Evolutionary conservation across 768 basidiomycete species (phyloP), one percentile per base, ranked within the genome.

Genomic region (Tylopilus intermedius): DNA sequence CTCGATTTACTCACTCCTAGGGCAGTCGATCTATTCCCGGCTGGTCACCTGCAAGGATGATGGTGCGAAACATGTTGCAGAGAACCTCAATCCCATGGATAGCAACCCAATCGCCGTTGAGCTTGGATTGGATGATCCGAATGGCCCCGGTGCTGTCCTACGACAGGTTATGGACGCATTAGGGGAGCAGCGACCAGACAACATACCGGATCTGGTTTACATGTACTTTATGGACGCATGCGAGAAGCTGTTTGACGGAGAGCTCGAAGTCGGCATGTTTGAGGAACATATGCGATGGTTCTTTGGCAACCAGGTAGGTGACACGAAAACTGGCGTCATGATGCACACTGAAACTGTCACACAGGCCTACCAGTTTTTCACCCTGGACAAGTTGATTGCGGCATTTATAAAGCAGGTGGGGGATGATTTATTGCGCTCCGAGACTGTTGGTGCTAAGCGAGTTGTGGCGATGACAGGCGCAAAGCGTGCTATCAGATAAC

Each of bases 251-350:
- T 97, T 98, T 65, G 93, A 93, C 62, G 86, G 81, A 56, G 94
- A 98, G 65, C 77, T 98, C 54, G 96, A 98, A 68, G 89, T 87
- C 65, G 72, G 79, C n/a, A 82, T 84, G 21, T 98, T 94, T 62
- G 95, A 98, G 68, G 96, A 98, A 67, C 90, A 92, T 63, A 83
- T 97, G 83, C 76, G 96, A 58, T 90, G 91, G 81, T 89, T 94
- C 72, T 94, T 92, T 73, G 89, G 90, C 30, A 91, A 83, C 55
- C 86, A 85, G 79, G 88, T 88, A 69, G 57, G 76, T 49, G 45
- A 39, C 14, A 5, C n/a, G 14, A 35, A 39, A 37, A 27, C 9
- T 18, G 30, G 40, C 10, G 40, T 18, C 5, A 9, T 27, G 51
- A 29, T 15, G 13, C 2, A 8, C 18, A 45, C 55, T 58, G 30